Base-by-base conservation (phyloP, 345 rosid genomes). In the Bruguiera gymnorhiza region DNA sequence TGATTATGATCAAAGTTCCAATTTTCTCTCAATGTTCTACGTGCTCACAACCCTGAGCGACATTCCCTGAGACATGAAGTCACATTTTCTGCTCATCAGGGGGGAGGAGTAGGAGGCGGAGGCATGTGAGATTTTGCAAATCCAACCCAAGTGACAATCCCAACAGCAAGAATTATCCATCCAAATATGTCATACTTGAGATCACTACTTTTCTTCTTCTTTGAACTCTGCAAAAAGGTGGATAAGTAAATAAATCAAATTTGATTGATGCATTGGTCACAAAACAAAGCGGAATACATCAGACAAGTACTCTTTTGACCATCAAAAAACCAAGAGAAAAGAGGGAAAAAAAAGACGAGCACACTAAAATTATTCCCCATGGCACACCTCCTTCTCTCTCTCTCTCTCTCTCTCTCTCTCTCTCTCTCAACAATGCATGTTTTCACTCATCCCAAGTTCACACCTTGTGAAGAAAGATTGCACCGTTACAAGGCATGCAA, bases 151-250 rank as follows among this genome's bases (percentile, higher is more conserved):
- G 93, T 87, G 50, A 94, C 89, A 69, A 91, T 66, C 21, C 98
- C 97, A 15, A 88, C 86, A 21, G 89, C 97, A 29, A 94, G 88
- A 79, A 91, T 87, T 52, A 91, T 80, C 97, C 96, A 89, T 50
- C 97, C 96, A 54, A 81, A 78, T 69, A 88, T 77, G 77, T 94
- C 96, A 31, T 94, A 94, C 75, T 75, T 89, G 62, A 84, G 66
- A 81, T 91, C 93, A 65, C 79, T 85, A 78, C 75, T 82, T 71
- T 83, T 83, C 81, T 86, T 87, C 71, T 88, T 88, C 89, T 87
- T 89, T 56, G 83, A 57, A 20, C 43, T 73, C 94, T 89, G 69
- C 3, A 37, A 43, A 43, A 18, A 11, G 36, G 27, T 21, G 19
- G 39, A 9, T 3, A 9, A 51, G 8, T 10, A 3, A 34, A 2